Percentiles rank a stretch among this genome's conserved stretches.
Evolutionary conservation across 1,284 basidiomycete species (phyloP).

Genomic region (Ceratobasidium sp.): DNA sequence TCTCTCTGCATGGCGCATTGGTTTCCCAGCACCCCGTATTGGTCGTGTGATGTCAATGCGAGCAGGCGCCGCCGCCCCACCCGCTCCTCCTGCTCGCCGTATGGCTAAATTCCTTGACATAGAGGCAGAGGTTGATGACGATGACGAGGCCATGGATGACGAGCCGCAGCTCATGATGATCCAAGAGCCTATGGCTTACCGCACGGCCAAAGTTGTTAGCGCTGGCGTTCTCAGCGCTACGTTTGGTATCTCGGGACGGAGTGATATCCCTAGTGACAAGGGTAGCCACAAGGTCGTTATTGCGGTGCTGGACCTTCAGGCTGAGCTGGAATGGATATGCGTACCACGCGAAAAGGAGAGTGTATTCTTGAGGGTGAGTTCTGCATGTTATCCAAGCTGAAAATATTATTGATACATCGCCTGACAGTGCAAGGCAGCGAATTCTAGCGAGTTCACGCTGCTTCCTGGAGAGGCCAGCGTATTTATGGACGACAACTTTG

Average conservation of each 20-base stretch:
- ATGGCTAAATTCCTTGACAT: background rate
- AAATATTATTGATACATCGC: background rate
- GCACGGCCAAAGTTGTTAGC: background rate
- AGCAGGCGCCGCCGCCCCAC: too few species aligned
- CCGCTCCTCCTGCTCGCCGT: background rate
- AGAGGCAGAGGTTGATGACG: background rate
- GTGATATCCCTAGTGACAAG: slow-evolving; percentile 41
- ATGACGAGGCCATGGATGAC: slow-evolving; percentile 7
- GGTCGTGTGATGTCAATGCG: background rate
- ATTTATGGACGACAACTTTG: slow-evolving; percentile 50
- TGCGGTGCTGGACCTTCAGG: slow-evolving; percentile 59
- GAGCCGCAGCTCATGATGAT: background rate
- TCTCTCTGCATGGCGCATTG: slow-evolving; percentile 44
- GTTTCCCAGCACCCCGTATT: slow-evolving; percentile 18
- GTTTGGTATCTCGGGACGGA: slow-evolving; percentile 44
- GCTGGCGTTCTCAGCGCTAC: slow-evolving; percentile 35
- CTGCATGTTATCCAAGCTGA: background rate
- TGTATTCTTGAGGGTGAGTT: slow-evolving; percentile 45
- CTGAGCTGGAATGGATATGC: slow-evolving; percentile 44
- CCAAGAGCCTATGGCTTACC: background rate
- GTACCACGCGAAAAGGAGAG: slow-evolving; percentile 43
- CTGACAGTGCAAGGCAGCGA: slow-evolving; percentile 45
- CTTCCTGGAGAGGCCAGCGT: slow-evolving; percentile 48
- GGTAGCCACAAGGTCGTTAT: slow-evolving; percentile 64
- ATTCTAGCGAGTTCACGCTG: slow-evolving; percentile 47